Evolutionary conservation across 768 basidiomycete species (phyloP), one percentile per base, ranked within the genome.

Genomic region (Russula griseocarnosa): DNA sequence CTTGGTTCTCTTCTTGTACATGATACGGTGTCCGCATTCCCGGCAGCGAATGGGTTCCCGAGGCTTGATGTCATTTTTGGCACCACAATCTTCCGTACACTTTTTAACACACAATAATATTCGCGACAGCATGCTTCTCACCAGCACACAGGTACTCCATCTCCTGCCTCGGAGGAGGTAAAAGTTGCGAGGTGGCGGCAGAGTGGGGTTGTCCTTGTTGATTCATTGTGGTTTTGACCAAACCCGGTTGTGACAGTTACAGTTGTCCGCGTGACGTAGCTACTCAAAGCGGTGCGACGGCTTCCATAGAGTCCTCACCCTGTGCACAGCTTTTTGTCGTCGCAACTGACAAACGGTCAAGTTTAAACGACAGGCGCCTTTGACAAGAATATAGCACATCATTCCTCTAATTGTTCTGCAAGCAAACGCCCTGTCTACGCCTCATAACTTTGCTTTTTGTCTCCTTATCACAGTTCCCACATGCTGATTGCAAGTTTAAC

Each of bases 1-100:
- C 72, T 83, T 91, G 26, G 94, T 96, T 71, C 96, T 80, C 76
- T 95, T 97, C 78, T 98, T 98, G 77, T 97, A 98, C 92, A 98
- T 94, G 74, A 98, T 96, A 58, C 96, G 86, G 75, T 98, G 96
- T 3, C 96, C 96, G 71, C 96, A 98, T 73, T 98, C 94, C 69
- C 90, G 83, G 77, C 96, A 98, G 61, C 96, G 88, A 67, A 98
- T 95, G 49, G 93, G 92, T 74, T 98, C 96, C 63, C 92, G 81
- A 9, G 91, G 80, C 75, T 86, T 88, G 73, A 98, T 94, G 72
- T 91, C 88, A 74, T 95, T 97, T 77, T 90, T 90, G 1, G 88
- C 89, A 65, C 92, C 91, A 73, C 95, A 98, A 73, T 97, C 95
- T 69, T 34, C 53, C 16, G 44, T 52, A 10, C 11, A 64, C 53